These are phyloP conservation scores for Phyllostachys edulis DNA, from an alignment of 176 grass and related monocot genomes.

Conservation along the genomic window DNA sequence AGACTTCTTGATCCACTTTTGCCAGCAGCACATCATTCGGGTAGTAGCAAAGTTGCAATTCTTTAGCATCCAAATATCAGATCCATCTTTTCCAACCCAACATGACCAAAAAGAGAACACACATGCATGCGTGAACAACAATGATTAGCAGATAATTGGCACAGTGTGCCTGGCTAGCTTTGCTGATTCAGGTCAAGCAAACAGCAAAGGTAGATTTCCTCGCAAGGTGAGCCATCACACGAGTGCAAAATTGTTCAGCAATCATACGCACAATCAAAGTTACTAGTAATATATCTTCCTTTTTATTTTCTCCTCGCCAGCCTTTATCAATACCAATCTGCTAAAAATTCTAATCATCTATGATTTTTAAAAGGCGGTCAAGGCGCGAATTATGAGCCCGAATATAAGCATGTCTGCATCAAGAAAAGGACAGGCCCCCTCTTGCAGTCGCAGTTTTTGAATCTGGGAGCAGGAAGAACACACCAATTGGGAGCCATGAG, in stretches of 20 bases:
- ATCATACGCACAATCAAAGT: neutral
- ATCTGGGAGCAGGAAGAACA: conserved; percentile 20
- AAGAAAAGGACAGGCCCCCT: conserved; percentile 39
- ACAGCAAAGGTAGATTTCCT: conserved; percentile 1
- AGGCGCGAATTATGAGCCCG: conserved; percentile 41
- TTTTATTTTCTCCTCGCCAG: neutral
- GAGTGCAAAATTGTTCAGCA: neutral
- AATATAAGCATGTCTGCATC: conserved; percentile 48
- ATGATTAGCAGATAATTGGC: conserved; percentile 44
- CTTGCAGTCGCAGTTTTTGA: conserved; percentile 6
- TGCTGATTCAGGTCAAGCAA: conserved; percentile 20
- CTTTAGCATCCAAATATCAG: conserved; percentile 31
- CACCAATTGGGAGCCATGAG: conserved; percentile 8
- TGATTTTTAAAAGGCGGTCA: conserved; percentile 30
- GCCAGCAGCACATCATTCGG: conserved; percentile 35
- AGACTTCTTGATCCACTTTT: conserved; percentile 38
- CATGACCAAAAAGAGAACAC: conserved; percentile 37
- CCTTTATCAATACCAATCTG: conserved; percentile 30
- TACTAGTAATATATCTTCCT: no score
- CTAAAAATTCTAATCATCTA: conserved; percentile 20
- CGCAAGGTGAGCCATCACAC: neutral
- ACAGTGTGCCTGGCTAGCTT: neutral
- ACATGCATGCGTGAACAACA: conserved; percentile 15
- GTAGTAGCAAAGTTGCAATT: conserved; percentile 21
- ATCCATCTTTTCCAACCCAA: conserved; percentile 15